Evolutionary conservation across 2,329 filamentous ascomycete genomes (phyloP), one percentile per base, ranked within the genome.

Genomic region (Fusarium neocosmosporiellum): DNA sequence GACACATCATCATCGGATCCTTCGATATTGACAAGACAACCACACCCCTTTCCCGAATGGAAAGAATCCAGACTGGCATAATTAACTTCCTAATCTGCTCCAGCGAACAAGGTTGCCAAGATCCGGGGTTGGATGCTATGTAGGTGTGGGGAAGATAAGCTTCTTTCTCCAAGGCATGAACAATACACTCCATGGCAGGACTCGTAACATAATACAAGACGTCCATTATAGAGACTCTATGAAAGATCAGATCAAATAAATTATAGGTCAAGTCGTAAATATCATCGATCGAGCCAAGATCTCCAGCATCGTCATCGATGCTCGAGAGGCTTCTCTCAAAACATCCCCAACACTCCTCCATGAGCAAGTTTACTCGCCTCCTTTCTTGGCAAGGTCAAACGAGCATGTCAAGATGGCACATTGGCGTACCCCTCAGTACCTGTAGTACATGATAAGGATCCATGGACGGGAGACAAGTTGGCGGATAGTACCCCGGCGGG

Each of bases 21-120:
- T 33, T 20, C 46, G 7, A 53, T 13, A 27, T 7, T 33, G 11
- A 14, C 27, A 53, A 5, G 7, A 20, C 27, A 31, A 20, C 18
- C 46, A 2, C n/a, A 31, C 46, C 46, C 46, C 46, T 31, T 53
- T 31, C 46, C 46, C 46, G 46, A 29, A 31, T 8, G 41, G n/a
- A 50, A 13, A 31, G 24, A 29, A 10, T 31, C n/a, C 10, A n/a
- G 18, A 31, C 27, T 46, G 9, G 13, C 7, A 46, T 48, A 2
- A 10, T 48, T 41, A n/a, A 31, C 14, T 11, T 54, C 59, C 24
- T 41, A 61, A 37, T 29, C 31, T 16, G 2, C 20, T 62, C 34
- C 59, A 54, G 54, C 59, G 5, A 54, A 27, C 11, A 36, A 31
- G 8, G 20, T 53, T 39, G 59, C 59, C 59, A 62, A 62, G 59